These are phyloP conservation scores for Lophiostoma macrostomum DNA, from an alignment of 495 filamentous ascomycete genomes.

Conservation along the genomic window DNA sequence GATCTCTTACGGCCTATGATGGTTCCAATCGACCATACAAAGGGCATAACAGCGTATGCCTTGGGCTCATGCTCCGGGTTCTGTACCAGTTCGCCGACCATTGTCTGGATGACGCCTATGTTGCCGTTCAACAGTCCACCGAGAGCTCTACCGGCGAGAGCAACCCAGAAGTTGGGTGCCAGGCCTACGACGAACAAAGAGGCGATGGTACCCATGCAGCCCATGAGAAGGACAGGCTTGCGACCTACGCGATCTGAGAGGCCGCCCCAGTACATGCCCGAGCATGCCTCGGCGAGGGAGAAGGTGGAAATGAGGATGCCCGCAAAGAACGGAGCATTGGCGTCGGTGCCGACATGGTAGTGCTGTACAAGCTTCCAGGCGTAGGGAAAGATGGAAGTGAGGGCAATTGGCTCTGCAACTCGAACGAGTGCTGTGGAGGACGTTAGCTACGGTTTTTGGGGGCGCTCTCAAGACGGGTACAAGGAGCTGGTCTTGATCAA, in stretches of 20 bases:
- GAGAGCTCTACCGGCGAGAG: slow-evolving; percentile 68
- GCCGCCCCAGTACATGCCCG: slow-evolving; percentile 78
- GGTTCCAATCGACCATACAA: slow-evolving; percentile 82
- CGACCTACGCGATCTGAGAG: slow-evolving; percentile 79
- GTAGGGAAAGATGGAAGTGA: slow-evolving; percentile 86
- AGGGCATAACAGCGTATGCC: slow-evolving; percentile 85
- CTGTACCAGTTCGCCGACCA: slow-evolving; percentile 79
- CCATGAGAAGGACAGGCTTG: slow-evolving; percentile 77
- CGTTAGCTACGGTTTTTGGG: too few species aligned
- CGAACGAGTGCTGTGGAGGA: slow-evolving; percentile 60
- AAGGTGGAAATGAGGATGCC: slow-evolving; percentile 85
- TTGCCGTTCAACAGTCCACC: slow-evolving; percentile 84
- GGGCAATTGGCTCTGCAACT: slow-evolving; percentile 82
- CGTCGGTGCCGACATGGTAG: slow-evolving; percentile 63
- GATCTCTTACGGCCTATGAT: slow-evolving; percentile 60
- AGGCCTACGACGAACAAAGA: slow-evolving; percentile 82
- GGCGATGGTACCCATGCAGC: slow-evolving; percentile 74
- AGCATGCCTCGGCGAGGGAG: slow-evolving; percentile 72
- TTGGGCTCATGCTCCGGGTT: slow-evolving; percentile 80
- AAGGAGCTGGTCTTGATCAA: too few species aligned
- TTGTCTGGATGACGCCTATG: slow-evolving; percentile 86
- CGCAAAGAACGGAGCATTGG: slow-evolving; percentile 76
- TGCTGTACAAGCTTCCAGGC: slow-evolving; percentile 78
- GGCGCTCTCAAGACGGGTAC: too few species aligned
- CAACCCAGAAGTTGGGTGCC: slow-evolving; percentile 73